These are phyloP conservation scores for Hygrophorus pudorinus DNA, from an alignment of 768 basidiomycete genomes.

Conservation along the genomic window DNA sequence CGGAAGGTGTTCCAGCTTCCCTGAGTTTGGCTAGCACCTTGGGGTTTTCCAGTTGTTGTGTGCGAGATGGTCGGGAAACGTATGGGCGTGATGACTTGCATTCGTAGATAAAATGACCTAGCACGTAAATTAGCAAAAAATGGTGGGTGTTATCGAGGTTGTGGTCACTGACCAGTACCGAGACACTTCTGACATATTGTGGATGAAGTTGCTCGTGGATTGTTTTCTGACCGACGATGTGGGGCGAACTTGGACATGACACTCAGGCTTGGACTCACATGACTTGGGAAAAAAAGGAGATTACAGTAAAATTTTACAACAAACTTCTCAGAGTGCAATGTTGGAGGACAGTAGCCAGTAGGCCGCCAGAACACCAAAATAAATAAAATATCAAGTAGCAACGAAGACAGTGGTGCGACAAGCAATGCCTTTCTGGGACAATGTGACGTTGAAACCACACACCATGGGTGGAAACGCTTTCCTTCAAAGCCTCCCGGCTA, in stretches of 20 bases:
- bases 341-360: too few species aligned
- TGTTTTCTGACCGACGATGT: constrained; percentile 51
- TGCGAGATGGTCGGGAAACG: constrained; percentile 80
- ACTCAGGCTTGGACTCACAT: not conserved
- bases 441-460: too few species aligned
- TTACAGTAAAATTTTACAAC: too few species aligned
- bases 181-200: constrained; percentile 84
- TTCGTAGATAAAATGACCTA: constrained; percentile 84
- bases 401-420: too few species aligned
- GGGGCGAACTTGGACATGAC: constrained; percentile 77
- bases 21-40: constrained; percentile 54
- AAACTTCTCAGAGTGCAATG: too few species aligned
- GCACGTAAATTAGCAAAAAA: constrained; percentile 4
- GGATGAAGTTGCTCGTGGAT: constrained; percentile 50
- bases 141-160: too few species aligned
- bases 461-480: constrained; percentile 79
- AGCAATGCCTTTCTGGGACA: too few species aligned
- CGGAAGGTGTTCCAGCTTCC: constrained; percentile 61
- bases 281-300: too few species aligned
- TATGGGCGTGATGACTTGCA: constrained; percentile 80
- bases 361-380: too few species aligned
- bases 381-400: not conserved
- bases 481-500: constrained; percentile 28
- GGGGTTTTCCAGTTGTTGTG: constrained; percentile 78
- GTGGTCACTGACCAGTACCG: constrained; percentile 47